These are phyloP conservation scores for Sclerotinia borealis DNA, from an alignment of 2,329 filamentous ascomycete genomes.

Conservation along the genomic window DNA sequence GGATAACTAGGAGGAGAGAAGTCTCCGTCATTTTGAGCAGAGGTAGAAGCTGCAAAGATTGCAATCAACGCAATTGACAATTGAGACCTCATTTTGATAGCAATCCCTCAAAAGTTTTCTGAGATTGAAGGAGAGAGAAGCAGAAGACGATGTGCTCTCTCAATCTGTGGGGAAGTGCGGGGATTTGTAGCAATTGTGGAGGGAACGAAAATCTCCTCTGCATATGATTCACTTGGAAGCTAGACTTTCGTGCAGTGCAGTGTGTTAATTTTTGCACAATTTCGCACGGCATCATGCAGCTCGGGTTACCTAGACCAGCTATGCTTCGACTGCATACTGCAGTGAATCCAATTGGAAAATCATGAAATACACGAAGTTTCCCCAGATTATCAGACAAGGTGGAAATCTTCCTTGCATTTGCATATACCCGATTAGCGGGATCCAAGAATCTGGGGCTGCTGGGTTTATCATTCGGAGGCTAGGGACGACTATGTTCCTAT, in stretches of 20 bases:
- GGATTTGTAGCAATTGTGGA: neutral
- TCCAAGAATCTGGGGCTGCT: neutral
- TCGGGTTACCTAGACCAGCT: constrained; percentile 1
- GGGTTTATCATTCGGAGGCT: neutral
- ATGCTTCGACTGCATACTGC: neutral
- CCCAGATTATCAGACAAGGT: constrained; percentile 4
- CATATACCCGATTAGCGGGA: neutral
- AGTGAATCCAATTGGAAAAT: neutral
- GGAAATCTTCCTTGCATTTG: neutral
- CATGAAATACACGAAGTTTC: neutral
- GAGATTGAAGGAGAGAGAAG: neutral
- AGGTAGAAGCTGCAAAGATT: constrained; percentile 17
- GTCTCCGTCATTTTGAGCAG: constrained; percentile 24
- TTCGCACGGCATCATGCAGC: constrained; percentile 7
- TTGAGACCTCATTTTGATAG: constrained; percentile 22
- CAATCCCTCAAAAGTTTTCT: neutral
- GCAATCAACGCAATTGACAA: constrained; percentile 17
- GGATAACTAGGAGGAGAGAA: constrained; percentile 31
- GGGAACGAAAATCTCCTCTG: neutral
- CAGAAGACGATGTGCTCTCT: neutral
- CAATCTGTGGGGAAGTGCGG: neutral
- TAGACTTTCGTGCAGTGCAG: neutral
- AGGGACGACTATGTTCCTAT: neutral
- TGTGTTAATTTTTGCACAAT: no score
- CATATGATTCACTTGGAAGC: neutral